Evolutionary conservation across 352 stramenopile genomes (phyloP).

Genomic region (Phytophthora sp.): DNA sequence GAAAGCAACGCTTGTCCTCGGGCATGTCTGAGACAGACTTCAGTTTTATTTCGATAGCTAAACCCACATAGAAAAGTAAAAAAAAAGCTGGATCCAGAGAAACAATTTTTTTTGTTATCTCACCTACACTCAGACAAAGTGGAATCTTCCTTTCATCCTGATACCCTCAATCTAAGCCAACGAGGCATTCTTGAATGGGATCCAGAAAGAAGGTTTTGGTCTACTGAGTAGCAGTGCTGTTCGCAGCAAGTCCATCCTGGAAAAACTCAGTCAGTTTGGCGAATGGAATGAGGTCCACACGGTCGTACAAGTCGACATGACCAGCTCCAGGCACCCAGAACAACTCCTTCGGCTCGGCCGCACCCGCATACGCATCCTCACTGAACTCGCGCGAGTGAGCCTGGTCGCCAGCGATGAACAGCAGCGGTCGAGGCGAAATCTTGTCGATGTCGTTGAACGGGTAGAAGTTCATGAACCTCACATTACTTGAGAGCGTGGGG

Average conservation of each 20-base stretch:
- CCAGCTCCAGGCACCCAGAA: slow-evolving; percentile 9
- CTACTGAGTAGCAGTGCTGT: slow-evolving; percentile 1
- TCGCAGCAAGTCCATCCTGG: background rate
- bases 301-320: slow-evolving; percentile 21
- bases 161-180: no score
- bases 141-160: no score
- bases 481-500: background rate
- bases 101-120: no score
- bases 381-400: slow-evolving; percentile 18
- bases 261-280: slow-evolving; percentile 18
- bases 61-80: no score
- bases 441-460: slow-evolving; percentile 26
- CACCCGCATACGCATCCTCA: slow-evolving; percentile 11
- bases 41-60: no score
- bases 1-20: no score
- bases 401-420: slow-evolving; percentile 15
- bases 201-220: background rate
- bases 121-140: no score
- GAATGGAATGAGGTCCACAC: slow-evolving; percentile 18
- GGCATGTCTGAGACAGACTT: no score
- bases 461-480: slow-evolving; percentile 24
- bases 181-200: no score
- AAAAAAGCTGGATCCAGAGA: no score
- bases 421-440: slow-evolving; percentile 15
- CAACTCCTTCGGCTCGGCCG: slow-evolving; percentile 20